A percentile compares a stretch with the other conserved stretches of the same genome.
Evolutionary conservation across 257 asterid species (phyloP).

Genomic region (Jacaranda mimosifolia): DNA sequence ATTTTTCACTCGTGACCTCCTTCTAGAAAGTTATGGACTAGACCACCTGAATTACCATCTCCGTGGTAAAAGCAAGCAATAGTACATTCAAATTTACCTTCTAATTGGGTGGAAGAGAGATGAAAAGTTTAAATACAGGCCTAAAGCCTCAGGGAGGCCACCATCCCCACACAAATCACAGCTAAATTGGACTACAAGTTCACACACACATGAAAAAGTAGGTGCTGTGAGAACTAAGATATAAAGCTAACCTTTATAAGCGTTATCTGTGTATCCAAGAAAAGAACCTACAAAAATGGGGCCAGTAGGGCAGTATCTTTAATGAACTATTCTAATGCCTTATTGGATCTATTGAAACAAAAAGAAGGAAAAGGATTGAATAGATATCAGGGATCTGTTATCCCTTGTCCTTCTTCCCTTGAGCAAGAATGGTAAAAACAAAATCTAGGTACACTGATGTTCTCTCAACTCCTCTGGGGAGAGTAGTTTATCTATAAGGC

Average conservation of each 20-base stretch:
- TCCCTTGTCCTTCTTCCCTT: neutral
- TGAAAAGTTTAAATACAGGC: neutral
- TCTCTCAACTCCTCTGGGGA: slow-evolving; percentile 33
- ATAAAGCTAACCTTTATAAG: neutral
- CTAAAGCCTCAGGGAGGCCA: neutral
- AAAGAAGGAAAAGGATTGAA: no score
- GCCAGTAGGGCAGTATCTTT: neutral
- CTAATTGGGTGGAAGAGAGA: neutral
- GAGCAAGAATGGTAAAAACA: slow-evolving; percentile 30
- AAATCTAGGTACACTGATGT: slow-evolving; percentile 59
- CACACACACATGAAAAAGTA: neutral
- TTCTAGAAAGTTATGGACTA: no score
- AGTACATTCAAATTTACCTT: no score
- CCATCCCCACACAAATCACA: neutral
- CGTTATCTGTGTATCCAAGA: neutral
- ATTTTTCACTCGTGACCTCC: no score
- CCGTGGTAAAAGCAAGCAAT: no score
- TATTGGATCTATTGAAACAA: no score
- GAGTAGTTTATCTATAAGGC: slow-evolving; percentile 50
- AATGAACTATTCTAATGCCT: neutral
- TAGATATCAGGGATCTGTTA: neutral
- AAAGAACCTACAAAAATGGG: slow-evolving; percentile 10
- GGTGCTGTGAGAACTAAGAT: neutral
- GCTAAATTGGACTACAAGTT: neutral
- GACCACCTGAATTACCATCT: no score